These are phyloP conservation scores for Endocladia muricata DNA, from an alignment of 31 red algal species.

Conservation along the genomic window DNA sequence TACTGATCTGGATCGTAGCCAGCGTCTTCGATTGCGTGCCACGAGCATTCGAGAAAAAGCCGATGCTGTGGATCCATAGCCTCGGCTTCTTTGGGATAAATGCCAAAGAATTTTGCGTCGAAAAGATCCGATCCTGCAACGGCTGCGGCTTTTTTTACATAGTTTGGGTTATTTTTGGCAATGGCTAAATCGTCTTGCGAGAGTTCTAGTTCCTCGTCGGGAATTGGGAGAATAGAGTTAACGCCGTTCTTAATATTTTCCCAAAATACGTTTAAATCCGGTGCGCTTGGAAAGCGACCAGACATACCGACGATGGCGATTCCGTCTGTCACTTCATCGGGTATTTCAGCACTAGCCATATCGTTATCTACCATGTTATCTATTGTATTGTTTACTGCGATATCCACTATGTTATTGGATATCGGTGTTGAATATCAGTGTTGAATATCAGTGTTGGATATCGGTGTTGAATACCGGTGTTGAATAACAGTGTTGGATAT, in stretches of 20 bases:
- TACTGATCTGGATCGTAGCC: slow-evolving; percentile 1
- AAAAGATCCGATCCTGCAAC: neutral
- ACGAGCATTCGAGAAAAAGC: neutral
- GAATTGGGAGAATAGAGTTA: neutral
- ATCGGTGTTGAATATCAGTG: too few relatives aligned
- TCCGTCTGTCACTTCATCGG: too few relatives aligned
- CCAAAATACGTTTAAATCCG: neutral
- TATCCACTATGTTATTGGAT: too few relatives aligned
- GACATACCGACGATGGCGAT: slow-evolving; percentile 1
- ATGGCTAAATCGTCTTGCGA: neutral
- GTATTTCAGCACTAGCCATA: too few relatives aligned
- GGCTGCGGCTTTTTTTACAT: too few relatives aligned
- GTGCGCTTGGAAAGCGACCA: neutral
- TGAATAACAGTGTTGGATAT: too few relatives aligned
- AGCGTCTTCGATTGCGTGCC: neutral
- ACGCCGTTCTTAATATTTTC: neutral
- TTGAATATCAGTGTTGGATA: too few relatives aligned
- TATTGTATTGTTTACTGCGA: too few relatives aligned
- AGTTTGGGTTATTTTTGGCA: too few relatives aligned
- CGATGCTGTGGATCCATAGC: neutral
- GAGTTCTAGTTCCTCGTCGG: neutral
- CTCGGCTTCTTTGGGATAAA: neutral
- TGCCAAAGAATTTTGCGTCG: neutral
- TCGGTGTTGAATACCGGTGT: too few relatives aligned
- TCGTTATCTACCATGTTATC: too few relatives aligned